phyloP scores from a whole-genome alignment of 2,329 filamentous ascomycete species.

The Cladosporium sp. region DNA sequence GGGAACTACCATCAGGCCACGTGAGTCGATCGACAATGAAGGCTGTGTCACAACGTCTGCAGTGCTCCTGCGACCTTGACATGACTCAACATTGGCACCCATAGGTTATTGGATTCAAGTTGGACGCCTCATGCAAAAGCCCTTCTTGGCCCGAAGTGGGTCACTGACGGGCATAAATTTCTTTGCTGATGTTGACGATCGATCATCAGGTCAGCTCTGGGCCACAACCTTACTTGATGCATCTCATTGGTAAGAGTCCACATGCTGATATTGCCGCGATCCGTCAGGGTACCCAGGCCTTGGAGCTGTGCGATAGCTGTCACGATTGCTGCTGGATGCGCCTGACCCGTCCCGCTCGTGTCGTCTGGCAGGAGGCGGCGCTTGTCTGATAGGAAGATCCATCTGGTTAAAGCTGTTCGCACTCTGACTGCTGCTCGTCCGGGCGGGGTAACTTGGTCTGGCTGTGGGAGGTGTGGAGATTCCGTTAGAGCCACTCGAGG shows the following conservation, averaged over 20 bases:
- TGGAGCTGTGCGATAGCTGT: constrained; percentile 23
- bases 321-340: constrained; percentile 23
- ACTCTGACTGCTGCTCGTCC: constrained; percentile 39
- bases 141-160: constrained; percentile 3
- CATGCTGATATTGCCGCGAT: constrained; percentile 10
- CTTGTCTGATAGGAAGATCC: constrained; percentile 45
- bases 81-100: constrained; percentile 1
- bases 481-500: constrained; percentile 20
- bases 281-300: constrained; percentile 6
- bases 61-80: not conserved
- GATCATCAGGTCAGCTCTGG: not conserved
- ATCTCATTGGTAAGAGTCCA: constrained; percentile 11
- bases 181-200: not conserved
- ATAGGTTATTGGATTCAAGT: not conserved
- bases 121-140: not conserved
- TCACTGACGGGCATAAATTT: not conserved
- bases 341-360: constrained; percentile 24
- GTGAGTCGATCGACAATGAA: not conserved
- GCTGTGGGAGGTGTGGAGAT: constrained; percentile 22
- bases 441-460: constrained; percentile 38
- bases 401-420: constrained; percentile 30
- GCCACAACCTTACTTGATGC: not conserved
- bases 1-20: not conserved
- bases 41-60: not conserved
- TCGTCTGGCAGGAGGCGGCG: constrained; percentile 28